Percentiles rank a stretch among this genome's conserved stretches.
Evolutionary conservation across 1,139 yeast species (phyloP).

Genomic region (Yamadazyma blattariae): DNA sequence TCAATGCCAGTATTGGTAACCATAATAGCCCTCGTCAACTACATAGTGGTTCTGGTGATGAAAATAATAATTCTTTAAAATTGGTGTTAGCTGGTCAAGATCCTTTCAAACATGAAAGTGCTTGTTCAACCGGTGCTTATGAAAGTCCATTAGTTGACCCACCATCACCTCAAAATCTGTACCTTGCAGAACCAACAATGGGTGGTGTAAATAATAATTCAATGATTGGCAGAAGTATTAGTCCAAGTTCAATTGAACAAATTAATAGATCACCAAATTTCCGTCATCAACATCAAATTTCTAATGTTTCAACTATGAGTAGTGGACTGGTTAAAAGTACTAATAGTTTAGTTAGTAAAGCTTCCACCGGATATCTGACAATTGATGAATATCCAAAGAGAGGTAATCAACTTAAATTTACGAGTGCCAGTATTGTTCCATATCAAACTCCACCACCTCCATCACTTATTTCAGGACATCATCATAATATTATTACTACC

Average conservation of each 20-base stretch:
- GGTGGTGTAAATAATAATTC: not conserved
- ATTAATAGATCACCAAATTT: not conserved
- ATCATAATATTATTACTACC: no score
- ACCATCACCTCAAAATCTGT: slow-evolving; percentile 5
- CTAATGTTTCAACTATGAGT: slow-evolving; percentile 16
- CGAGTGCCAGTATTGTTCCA: not conserved
- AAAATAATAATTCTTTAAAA: no score
- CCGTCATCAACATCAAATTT: slow-evolving; percentile 10
- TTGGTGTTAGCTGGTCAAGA: no score
- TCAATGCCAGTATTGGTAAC: no score
- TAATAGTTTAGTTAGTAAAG: slow-evolving; percentile 1
- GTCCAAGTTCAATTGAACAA: slow-evolving; percentile 1
- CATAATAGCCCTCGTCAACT: no score
- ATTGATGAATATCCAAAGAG: not conserved
- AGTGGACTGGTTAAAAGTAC: slow-evolving; percentile 1
- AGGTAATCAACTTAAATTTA: not conserved
- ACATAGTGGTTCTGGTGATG: no score
- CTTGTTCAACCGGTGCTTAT: not conserved
- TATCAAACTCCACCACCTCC: no score
- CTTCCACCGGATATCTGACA: slow-evolving; percentile 1
- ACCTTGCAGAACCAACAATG: not conserved
- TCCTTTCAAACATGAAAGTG: no score
- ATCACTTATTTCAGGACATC: no score
- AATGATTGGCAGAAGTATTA: not conserved
- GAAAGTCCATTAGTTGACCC: slow-evolving; percentile 6